Conservation (phyloP, 371 early-diverging fungal genomes). For the Rhizopus microsporus region DNA sequence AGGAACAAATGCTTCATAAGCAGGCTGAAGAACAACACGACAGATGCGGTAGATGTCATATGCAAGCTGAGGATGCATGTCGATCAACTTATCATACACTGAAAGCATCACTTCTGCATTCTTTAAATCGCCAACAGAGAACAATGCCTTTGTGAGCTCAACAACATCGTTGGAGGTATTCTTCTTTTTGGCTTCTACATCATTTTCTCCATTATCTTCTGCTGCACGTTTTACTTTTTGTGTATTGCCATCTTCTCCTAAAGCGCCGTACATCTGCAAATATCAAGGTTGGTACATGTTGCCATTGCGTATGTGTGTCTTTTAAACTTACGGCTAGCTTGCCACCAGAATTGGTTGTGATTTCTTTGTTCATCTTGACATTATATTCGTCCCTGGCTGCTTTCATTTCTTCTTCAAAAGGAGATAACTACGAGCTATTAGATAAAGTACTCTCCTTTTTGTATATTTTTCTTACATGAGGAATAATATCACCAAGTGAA, state of each 20-base stretch:
- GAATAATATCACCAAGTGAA: conserved; percentile 69
- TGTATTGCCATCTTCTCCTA: conserved; percentile 47
- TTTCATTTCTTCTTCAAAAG: conserved; percentile 57
- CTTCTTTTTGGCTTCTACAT: conserved; percentile 1
- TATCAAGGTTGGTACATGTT: background rate
- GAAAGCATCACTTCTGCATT: conserved; percentile 57
- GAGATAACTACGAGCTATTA: conserved; percentile 44
- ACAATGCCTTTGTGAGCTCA: conserved; percentile 59
- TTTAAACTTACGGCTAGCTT: conserved; percentile 29
- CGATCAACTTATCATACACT: conserved; percentile 57
- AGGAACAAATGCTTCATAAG: conserved; percentile 51
- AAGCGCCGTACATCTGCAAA: conserved; percentile 37
- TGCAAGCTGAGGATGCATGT: conserved; percentile 63
- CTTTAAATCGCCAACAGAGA: conserved; percentile 67
- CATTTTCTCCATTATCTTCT: conserved; percentile 15
- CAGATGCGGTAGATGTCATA: conserved; percentile 64
- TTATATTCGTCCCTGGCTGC: conserved; percentile 50
- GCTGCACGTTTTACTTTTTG: conserved; percentile 22
- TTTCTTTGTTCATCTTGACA: conserved; percentile 53
- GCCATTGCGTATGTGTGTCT: background rate
- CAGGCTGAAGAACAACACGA: conserved; percentile 56
- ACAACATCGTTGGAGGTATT: conserved; percentile 62
- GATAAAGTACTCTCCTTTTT: background rate
- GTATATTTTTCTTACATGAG: conserved; percentile 40
- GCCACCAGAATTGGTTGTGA: conserved; percentile 42